Base-by-base conservation (phyloP, 352 stramenopile genomes). In the Globisporangium megalacanthum region DNA sequence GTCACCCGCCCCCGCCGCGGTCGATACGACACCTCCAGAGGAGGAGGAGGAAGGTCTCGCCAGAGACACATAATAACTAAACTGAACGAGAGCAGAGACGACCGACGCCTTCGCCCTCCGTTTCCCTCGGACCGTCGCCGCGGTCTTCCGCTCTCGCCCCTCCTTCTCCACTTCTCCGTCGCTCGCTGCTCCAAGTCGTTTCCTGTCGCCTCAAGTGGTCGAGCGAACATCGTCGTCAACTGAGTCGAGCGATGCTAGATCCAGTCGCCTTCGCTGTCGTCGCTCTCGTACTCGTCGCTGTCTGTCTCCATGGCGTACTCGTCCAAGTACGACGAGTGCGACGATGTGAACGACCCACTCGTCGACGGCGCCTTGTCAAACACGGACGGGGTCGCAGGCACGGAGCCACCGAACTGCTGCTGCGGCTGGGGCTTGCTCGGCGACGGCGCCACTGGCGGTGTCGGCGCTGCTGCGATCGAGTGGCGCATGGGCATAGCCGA, bases 221-320 rank as follows among this genome's bases (percentile, higher is more conserved):
- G 35, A 39, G 35, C 35, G 35, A 39, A 39, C 35, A 8, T 37
- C 33, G 6, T n/a, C 11, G 33, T 9, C 22, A 11, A 17, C 20
- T 33, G 25, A 29, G 25, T 29, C 1, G 25, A 29, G 25, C 25
- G 25, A 29, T 29, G 22, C 20, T 86, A 88, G 65, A 89, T 87
- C 78, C 76, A 88, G 66, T 92, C 82, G 47, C 79, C 80, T 60
- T 92, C 82, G 37, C 75, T 88, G 44, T 89, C 77, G 54, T 86
- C 77, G 50, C 72, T 86, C 29, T 72, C 68, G 58, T 73, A 71
- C 31, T 76, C 62, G 20, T 68, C 64, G 49, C 79, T 89, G 51
- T 84, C 61, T 19, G 64, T 72, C 48, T 73, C 73, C 45, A 81
- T 72, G 33, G 73, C 51, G 15, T 60, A 69, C 62, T 78, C 62